phyloP scores from a whole-genome alignment of 202 grass and related monocot species.

The Schoenoplectus triqueter region DNA sequence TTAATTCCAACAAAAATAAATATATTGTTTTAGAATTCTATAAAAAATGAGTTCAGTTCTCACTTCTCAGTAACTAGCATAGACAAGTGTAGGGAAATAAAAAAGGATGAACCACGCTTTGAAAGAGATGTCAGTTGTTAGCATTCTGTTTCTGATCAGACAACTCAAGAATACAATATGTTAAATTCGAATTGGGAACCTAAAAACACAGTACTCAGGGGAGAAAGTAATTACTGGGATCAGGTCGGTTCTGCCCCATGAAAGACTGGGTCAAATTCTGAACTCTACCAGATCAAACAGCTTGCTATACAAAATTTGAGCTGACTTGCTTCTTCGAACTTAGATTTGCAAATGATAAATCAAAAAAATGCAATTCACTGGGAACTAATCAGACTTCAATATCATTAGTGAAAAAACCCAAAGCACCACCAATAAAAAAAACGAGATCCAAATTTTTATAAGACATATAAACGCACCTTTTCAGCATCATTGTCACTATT shows the following conservation, averaged over 20 bases:
- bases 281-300: constrained; percentile 11
- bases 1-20: too few species aligned
- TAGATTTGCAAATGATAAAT: neutral
- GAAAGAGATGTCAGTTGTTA: too few species aligned
- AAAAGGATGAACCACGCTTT: too few species aligned
- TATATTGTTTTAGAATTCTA: too few species aligned
- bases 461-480: too few species aligned
- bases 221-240: neutral
- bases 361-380: neutral
- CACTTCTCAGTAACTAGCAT: too few species aligned
- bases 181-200: neutral
- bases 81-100: too few species aligned
- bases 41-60: too few species aligned
- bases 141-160: neutral
- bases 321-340: neutral
- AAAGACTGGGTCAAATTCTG: constrained; percentile 19
- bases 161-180: constrained; percentile 19
- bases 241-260: neutral
- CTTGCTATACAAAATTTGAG: constrained; percentile 17
- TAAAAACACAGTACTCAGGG: neutral
- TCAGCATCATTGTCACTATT: too few species aligned
- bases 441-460: neutral
- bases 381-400: neutral
- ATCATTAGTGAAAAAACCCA: neutral
- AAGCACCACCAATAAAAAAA: neutral